Conservation (phyloP, 805 yeast species). For the Kodamaea hsintzibuensis region DNA sequence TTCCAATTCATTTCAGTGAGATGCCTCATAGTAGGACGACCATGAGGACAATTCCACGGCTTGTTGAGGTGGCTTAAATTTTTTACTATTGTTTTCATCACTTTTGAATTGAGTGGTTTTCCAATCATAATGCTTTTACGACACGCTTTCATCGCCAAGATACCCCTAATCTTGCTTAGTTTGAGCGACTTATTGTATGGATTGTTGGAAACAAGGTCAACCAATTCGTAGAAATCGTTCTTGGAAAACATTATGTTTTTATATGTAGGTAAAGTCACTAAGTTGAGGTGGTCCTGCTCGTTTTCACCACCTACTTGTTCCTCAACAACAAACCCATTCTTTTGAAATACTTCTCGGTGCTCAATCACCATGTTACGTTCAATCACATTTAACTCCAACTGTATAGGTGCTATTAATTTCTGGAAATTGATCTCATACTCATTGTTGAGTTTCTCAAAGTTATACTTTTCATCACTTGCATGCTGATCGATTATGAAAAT, state of each 20-base stretch:
- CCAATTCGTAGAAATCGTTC: slow-evolving; percentile 73
- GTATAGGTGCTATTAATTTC: slow-evolving; percentile 57
- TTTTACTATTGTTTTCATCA: slow-evolving; percentile 69
- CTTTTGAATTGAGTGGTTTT: slow-evolving; percentile 51
- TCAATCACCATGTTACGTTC: slow-evolving; percentile 77
- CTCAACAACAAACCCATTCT: slow-evolving; percentile 71
- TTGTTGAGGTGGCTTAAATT: slow-evolving; percentile 73
- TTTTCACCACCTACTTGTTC: slow-evolving; percentile 20
- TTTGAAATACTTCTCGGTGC: slow-evolving; percentile 53
- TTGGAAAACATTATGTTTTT: slow-evolving; percentile 70
- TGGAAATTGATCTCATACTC: slow-evolving; percentile 59
- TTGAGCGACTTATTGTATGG: slow-evolving; percentile 35
- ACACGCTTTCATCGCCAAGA: slow-evolving; percentile 96
- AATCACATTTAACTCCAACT: slow-evolving; percentile 69
- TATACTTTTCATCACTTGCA: slow-evolving; percentile 94
- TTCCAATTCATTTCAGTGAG: slow-evolving; percentile 54
- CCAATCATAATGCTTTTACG: slow-evolving; percentile 95
- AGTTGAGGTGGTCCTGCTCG: slow-evolving; percentile 47
- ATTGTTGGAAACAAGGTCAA: slow-evolving; percentile 62
- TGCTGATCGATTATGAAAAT: slow-evolving; percentile 90
- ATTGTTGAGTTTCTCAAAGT: slow-evolving; percentile 72
- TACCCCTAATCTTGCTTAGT: slow-evolving; percentile 76
- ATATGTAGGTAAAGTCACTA: slow-evolving; percentile 67
- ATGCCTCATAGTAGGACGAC: slow-evolving; percentile 96
- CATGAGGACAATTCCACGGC: slow-evolving; percentile 98